Base-by-base conservation (phyloP, 352 stramenopile species). In the Phytophthora rubi region DNA sequence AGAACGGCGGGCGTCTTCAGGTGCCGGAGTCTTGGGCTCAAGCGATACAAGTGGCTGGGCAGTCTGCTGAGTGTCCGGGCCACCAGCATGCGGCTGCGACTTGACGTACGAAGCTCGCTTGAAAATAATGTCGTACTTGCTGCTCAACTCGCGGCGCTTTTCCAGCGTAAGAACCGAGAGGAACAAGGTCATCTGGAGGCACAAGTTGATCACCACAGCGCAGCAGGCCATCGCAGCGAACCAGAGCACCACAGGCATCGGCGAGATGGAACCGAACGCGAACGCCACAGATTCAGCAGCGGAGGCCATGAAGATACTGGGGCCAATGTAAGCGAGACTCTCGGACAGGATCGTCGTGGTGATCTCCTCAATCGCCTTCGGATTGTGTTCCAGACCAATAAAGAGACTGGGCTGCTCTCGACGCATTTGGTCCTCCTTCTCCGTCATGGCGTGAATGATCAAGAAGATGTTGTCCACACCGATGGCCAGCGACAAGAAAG, bases 391-490 rank as follows among this genome's bases (percentile, higher is more conserved):
- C 5, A 88, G 57, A 48, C 75, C 77, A 54, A 82, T 66, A 18
- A 87, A 87, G 21, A 87, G 66, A 56, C 67, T 76, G 18, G 69
- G 75, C 42, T 83, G 68, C 3, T 77, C 60, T 21, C 62, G 53
- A 6, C 66, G 64, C 12, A 82, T 60, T 33, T 82, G 62, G 18
- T 87, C 71, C 37, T 89, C 74, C 52, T 85, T 81, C 53, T 84
- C 62, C 4, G 68, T 78, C 53, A 91, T 78, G 10, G 83, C 79
- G 33, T 89, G 77, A 28, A 91, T 80, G n/a, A 91, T 39, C 32
- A 91, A 53, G 73, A 91, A 91, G 45, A 91, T 91, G 44, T 91
- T 91, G 59, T 91, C 83, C 5, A 91, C 83, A 60, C 83, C 83
- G 33, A 91, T 91, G 3, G 83, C 83, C 28, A 91, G 66, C 52